phyloP scores from a whole-genome alignment of 805 yeast genomes.

The Schizosaccharomyces japonicus region DNA sequence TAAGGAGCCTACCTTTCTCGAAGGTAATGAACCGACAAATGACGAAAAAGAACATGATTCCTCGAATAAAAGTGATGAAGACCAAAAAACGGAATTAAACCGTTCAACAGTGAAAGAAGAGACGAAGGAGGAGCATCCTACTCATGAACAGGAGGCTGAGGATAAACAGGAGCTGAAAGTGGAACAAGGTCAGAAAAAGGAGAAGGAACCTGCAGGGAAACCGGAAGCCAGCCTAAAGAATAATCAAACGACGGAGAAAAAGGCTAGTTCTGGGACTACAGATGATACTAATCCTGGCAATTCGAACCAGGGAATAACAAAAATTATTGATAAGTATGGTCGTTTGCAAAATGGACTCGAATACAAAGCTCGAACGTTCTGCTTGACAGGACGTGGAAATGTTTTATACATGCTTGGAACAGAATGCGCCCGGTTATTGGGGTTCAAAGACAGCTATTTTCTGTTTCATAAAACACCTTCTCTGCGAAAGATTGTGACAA shows the following conservation, averaged over 20 bases:
- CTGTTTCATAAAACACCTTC: constrained; percentile 23
- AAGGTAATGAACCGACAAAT: no score
- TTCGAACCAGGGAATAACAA: not conserved
- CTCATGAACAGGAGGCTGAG: constrained; percentile 5
- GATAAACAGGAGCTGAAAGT: constrained; percentile 6
- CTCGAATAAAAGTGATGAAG: constrained; percentile 5
- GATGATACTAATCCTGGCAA: not conserved
- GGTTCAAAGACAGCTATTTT: constrained; percentile 28
- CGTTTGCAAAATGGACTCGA: not conserved
- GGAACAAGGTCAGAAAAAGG: no score
- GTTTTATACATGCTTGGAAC: constrained; percentile 21
- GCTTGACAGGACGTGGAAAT: not conserved
- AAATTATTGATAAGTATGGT: constrained; percentile 1
- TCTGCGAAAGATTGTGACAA: constrained; percentile 18
- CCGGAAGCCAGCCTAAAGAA: no score
- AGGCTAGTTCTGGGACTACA: not conserved
- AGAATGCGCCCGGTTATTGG: constrained; percentile 21
- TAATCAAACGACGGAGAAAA: no score
- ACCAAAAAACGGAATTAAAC: no score
- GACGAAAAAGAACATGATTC: no score
- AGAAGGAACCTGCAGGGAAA: no score
- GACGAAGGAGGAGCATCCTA: constrained; percentile 3
- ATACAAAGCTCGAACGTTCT: not conserved
- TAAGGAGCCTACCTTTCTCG: no score
- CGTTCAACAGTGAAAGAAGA: no score